phyloP scores from a whole-genome alignment of 2,329 filamentous ascomycete genomes.

The Orbilia blumenaviensis region DNA sequence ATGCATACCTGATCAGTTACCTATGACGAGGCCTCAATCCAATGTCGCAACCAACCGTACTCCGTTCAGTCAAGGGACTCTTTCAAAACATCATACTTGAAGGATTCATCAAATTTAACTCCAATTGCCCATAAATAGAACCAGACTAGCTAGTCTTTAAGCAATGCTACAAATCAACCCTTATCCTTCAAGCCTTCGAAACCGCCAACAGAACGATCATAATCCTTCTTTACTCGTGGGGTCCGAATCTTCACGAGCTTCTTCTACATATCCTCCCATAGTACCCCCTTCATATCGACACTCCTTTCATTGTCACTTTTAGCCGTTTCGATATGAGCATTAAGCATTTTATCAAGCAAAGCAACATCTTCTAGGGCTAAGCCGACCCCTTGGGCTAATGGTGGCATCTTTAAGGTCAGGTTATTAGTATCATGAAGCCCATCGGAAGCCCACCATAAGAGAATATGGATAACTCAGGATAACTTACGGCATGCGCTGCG shows the following conservation, averaged over 20 bases:
- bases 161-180: conserved; percentile 35
- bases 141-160: conserved; percentile 47
- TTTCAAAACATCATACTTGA: conserved; percentile 49
- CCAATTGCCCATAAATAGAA: conserved; percentile 41
- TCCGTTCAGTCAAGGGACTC: conserved; percentile 20
- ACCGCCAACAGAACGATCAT: conserved; percentile 39
- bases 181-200: conserved; percentile 48
- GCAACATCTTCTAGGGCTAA: conserved; percentile 36
- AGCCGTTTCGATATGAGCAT: conserved; percentile 6
- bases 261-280: conserved; percentile 35
- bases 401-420: conserved; percentile 28
- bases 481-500: conserved; percentile 68
- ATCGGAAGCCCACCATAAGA: background rate
- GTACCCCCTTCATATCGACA: conserved; percentile 1
- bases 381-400: conserved; percentile 41
- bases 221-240: conserved; percentile 38
- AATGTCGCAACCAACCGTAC: background rate
- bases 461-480: background rate
- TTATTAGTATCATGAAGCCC: no score
- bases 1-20: no score
- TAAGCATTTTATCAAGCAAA: conserved; percentile 22
- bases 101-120: conserved; percentile 45
- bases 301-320: background rate
- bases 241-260: conserved; percentile 38
- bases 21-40: no score